Evolutionary conservation across 2,329 filamentous ascomycete genomes (phyloP).

Genomic region (Cordyceps militaris): DNA sequence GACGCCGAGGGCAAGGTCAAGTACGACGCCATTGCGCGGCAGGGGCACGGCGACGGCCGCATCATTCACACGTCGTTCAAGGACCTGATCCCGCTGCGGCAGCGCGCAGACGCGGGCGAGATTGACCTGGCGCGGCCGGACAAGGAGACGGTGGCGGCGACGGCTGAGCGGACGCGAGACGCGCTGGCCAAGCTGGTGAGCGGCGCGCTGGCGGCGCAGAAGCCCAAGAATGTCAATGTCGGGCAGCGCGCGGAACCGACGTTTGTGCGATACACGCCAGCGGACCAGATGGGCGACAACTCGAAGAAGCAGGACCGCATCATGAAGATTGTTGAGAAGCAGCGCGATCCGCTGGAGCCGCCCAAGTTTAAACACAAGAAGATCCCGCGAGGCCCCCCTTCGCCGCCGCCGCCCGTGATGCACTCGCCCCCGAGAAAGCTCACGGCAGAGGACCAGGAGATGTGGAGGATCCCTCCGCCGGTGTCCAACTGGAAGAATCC

Average conservation of each 20-base stretch:
- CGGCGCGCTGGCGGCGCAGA: conserved; percentile 84
- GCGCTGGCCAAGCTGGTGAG: conserved; percentile 76
- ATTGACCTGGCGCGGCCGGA: conserved; percentile 79
- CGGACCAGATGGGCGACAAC: conserved; percentile 90
- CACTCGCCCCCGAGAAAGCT: conserved; percentile 91
- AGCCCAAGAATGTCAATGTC: conserved; percentile 88
- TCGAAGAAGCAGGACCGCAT: conserved; percentile 87
- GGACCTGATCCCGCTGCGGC: conserved; percentile 87
- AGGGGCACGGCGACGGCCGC: conserved; percentile 75
- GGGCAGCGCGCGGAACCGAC: conserved; percentile 78
- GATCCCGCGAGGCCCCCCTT: conserved; percentile 86
- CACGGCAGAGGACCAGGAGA: conserved; percentile 94
- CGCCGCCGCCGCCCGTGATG: conserved; percentile 88
- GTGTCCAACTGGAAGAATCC: conserved; percentile 99
- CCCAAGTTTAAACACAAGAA: conserved; percentile 99
- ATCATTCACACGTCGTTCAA: conserved; percentile 96
- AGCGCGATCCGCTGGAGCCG: conserved; percentile 91
- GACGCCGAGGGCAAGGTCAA: conserved; percentile 89
- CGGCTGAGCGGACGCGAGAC: conserved; percentile 80
- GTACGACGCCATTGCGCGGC: conserved; percentile 88
- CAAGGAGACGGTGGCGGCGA: conserved; percentile 74
- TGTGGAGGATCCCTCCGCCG: conserved; percentile 81
- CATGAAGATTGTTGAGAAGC: conserved; percentile 95
- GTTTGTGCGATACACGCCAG: conserved; percentile 91
- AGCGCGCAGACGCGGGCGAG: conserved; percentile 88